Evolutionary conservation across 2,329 filamentous ascomycete species (phyloP).

Genomic region (Clonostachys solani): DNA sequence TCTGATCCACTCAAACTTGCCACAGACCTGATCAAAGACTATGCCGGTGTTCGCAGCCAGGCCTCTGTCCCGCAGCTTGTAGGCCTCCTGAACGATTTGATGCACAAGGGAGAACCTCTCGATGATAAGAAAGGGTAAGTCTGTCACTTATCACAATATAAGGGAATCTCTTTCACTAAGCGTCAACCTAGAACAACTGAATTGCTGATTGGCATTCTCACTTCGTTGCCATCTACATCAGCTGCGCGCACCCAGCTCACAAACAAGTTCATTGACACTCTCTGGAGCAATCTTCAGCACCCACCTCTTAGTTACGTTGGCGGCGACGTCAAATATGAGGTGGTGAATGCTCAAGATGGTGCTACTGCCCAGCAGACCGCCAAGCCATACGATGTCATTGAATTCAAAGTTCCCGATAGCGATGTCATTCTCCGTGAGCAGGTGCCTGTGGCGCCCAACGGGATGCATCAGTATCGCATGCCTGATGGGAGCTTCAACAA

Average conservation of each 20-base stretch:
- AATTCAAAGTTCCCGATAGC: constrained; percentile 32
- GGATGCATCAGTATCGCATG: constrained; percentile 25
- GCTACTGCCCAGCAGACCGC: constrained; percentile 21
- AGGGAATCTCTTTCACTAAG: too few species aligned
- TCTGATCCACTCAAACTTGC: constrained; percentile 25
- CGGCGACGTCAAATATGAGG: constrained; percentile 31
- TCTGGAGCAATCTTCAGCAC: constrained; percentile 51
- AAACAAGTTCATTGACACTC: constrained; percentile 42
- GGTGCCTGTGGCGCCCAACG: constrained; percentile 27
- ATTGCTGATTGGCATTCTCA: constrained; percentile 31
- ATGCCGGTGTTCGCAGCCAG: constrained; percentile 16
- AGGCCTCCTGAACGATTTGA: constrained; percentile 22
- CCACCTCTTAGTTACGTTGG: constrained; percentile 42
- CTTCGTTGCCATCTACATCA: constrained; percentile 26
- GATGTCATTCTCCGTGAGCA: constrained; percentile 27
- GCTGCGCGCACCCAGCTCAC: constrained; percentile 31
- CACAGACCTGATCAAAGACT: constrained; percentile 23
- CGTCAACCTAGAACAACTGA: constrained; percentile 20
- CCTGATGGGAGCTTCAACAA: constrained; percentile 46
- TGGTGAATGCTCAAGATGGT: constrained; percentile 19
- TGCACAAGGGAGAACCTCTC: constrained; percentile 40
- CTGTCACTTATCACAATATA: not conserved
- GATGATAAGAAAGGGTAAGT: constrained; percentile 51
- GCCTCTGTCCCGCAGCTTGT: constrained; percentile 18
- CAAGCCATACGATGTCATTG: constrained; percentile 23